These are phyloP conservation scores for Coemansia sp. DNA, from an alignment of 192 early-diverging fungal species.

Conservation along the genomic window DNA sequence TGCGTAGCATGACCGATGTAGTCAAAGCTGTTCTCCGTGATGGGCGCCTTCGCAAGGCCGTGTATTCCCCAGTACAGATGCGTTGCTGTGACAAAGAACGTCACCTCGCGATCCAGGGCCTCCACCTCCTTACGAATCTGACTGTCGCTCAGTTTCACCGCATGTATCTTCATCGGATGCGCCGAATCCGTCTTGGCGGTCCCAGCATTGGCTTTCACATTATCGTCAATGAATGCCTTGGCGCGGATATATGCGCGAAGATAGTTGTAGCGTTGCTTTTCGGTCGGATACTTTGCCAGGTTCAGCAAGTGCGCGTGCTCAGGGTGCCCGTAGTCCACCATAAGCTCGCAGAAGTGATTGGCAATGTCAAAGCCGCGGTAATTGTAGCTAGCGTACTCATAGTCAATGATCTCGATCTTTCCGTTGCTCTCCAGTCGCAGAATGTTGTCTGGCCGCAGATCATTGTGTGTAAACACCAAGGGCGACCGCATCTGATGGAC, in stretches of 20 bases:
- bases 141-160: slow-evolving; percentile 19
- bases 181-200: slow-evolving; percentile 28
- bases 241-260: slow-evolving; percentile 66
- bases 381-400: slow-evolving; percentile 81
- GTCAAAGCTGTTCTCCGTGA: slow-evolving; percentile 75
- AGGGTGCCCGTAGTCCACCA: slow-evolving; percentile 70
- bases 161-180: slow-evolving; percentile 10
- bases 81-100: slow-evolving; percentile 34
- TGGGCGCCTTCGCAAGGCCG: slow-evolving; percentile 71
- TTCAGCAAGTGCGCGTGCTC: slow-evolving; percentile 52
- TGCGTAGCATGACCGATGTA: slow-evolving; percentile 66
- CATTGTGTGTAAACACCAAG: slow-evolving; percentile 87
- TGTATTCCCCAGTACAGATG: slow-evolving; percentile 78
- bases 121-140: slow-evolving; percentile 23
- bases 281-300: slow-evolving; percentile 56
- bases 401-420: slow-evolving; percentile 74
- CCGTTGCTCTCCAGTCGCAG: slow-evolving; percentile 59
- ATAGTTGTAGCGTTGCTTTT: slow-evolving; percentile 59
- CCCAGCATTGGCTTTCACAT: slow-evolving; percentile 26
- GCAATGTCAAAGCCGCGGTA: slow-evolving; percentile 76
- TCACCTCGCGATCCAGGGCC: slow-evolving; percentile 29
- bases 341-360: slow-evolving; percentile 86
- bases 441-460: slow-evolving; percentile 85
- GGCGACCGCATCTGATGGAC: slow-evolving; percentile 62
- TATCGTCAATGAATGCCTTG: slow-evolving; percentile 44